Conservation (phyloP, 805 yeast species). For the Wickerhamiella allomyrinae region DNA sequence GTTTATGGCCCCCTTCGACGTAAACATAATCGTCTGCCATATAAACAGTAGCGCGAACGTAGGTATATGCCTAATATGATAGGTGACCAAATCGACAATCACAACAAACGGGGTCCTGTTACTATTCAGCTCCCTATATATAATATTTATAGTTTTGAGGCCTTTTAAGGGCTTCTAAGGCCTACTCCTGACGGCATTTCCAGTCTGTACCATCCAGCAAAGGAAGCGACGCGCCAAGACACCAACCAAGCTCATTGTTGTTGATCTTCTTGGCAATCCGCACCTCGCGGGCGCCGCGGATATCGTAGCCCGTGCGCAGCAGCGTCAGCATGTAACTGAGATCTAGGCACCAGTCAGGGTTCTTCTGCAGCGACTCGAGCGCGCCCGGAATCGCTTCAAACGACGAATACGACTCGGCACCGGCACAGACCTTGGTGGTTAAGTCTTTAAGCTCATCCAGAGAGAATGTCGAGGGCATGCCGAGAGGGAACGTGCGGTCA, state of each 20-base stretch:
- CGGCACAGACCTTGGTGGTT: constrained; percentile 74
- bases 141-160: no score
- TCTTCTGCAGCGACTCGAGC: constrained; percentile 47
- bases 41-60: no score
- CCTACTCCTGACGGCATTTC: no score
- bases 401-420: constrained; percentile 60
- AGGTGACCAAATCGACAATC: no score
- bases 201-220: constrained; percentile 54
- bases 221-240: constrained; percentile 94
- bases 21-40: no score
- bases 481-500: constrained; percentile 86
- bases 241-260: constrained; percentile 93
- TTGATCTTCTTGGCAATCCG: constrained; percentile 84
- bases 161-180: no score
- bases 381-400: constrained; percentile 56
- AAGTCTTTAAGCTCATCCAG: constrained; percentile 70
- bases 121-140: no score
- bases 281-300: constrained; percentile 78
- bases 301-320: constrained; percentile 92
- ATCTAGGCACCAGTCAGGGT: constrained; percentile 93
- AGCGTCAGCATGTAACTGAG: constrained; percentile 79
- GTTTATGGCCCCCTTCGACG: no score
- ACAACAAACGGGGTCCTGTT: no score
- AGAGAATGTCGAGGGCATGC: constrained; percentile 85
- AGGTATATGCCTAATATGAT: no score